Conservation (phyloP, 305 asterid species). For the Salvia sclarea region DNA sequence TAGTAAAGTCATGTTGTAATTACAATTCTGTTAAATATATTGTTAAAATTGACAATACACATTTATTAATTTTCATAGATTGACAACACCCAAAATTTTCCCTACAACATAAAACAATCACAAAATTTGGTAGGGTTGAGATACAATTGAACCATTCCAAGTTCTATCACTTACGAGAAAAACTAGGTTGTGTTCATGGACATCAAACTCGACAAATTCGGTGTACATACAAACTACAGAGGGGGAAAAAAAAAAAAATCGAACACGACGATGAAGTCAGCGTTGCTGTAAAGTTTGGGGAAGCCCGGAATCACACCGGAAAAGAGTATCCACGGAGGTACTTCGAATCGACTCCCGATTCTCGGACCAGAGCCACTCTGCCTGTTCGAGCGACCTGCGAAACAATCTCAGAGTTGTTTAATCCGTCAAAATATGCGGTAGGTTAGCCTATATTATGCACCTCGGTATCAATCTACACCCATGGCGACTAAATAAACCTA, state of each 20-base stretch:
- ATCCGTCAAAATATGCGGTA: not conserved
- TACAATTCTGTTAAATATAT: too few relatives aligned
- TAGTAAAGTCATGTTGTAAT: too few relatives aligned
- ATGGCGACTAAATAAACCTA: not conserved
- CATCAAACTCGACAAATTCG: not conserved
- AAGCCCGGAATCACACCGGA: constrained; percentile 48
- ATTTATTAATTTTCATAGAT: too few relatives aligned
- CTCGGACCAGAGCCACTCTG: constrained; percentile 75
- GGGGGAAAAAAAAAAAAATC: too few relatives aligned
- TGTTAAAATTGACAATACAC: too few relatives aligned
- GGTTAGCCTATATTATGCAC: not conserved
- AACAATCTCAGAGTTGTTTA: not conserved
- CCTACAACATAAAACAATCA: too few relatives aligned
- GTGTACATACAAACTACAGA: not conserved
- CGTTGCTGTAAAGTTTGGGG: not conserved
- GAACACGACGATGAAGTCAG: not conserved
- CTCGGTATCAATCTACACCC: too few relatives aligned
- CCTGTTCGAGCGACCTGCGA: constrained; percentile 90
- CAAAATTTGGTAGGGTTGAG: not conserved
- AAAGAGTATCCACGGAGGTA: constrained; percentile 84
- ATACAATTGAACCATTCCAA: not conserved
- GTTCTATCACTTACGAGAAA: not conserved
- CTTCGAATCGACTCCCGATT: constrained; percentile 87
- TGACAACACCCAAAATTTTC: too few relatives aligned
- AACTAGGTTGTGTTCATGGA: not conserved